phyloP scores from a whole-genome alignment of 169 alveolate species.

The Plasmodium adleri region DNA sequence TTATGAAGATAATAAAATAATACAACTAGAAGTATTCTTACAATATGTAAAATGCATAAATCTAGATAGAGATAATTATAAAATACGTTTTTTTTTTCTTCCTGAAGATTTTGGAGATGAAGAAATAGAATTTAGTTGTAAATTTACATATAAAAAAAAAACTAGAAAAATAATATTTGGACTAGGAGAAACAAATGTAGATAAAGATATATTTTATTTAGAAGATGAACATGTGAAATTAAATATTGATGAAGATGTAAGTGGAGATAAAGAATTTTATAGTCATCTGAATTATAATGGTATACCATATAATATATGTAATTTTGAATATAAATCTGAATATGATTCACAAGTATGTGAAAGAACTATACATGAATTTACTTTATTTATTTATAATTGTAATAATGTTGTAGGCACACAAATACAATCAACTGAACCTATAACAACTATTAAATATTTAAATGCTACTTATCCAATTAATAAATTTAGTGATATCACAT shows the following conservation, averaged over 20 bases:
- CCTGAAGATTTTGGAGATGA: constrained; percentile 12
- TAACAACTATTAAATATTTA: constrained; percentile 11
- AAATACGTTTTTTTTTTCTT: constrained; percentile 21
- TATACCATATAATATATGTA: constrained; percentile 37
- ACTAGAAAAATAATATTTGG: constrained; percentile 36
- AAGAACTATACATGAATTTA: constrained; percentile 52
- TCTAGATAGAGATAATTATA: constrained; percentile 30
- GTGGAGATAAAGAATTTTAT: constrained; percentile 2
- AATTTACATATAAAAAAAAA: constrained; percentile 20
- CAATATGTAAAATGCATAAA: constrained; percentile 24
- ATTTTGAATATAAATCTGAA: constrained; percentile 22
- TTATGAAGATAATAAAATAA: constrained; percentile 10
- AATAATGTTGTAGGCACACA: background rate
- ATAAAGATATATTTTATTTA: background rate
- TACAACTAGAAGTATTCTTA: constrained; percentile 18
- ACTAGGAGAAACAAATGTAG: background rate
- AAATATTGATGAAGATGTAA: too few species aligned
- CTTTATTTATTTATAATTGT: constrained; percentile 46
- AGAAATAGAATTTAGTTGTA: constrained; percentile 18
- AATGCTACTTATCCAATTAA: constrained; percentile 2
- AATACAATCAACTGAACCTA: constrained; percentile 7
- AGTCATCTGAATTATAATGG: constrained; percentile 18
- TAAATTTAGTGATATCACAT: constrained; percentile 18
- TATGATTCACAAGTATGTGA: constrained; percentile 28
- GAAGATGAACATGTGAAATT: constrained; percentile 4